Conservation (phyloP, 2,329 filamentous ascomycete genomes). For the Epichloe bromicola region DNA sequence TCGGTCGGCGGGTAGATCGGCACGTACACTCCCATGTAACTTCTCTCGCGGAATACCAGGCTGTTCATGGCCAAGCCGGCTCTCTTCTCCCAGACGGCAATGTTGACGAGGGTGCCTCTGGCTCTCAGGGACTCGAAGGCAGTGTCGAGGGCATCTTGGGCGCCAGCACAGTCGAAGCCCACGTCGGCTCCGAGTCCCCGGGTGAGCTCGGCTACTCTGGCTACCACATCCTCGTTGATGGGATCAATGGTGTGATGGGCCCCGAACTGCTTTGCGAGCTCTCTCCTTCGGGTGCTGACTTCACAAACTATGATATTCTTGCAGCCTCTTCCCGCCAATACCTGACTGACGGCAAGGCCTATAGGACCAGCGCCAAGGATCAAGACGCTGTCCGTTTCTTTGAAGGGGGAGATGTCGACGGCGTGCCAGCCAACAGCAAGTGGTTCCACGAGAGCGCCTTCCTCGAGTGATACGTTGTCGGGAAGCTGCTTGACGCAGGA, state of each 20-base stretch:
- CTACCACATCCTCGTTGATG: slow-evolving; percentile 31
- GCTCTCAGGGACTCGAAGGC: slow-evolving; percentile 36
- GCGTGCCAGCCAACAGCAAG: slow-evolving; percentile 33
- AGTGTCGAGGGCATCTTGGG: slow-evolving; percentile 32
- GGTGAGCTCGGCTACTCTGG: slow-evolving; percentile 31
- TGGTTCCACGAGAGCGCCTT: slow-evolving; percentile 40
- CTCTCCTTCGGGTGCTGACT: slow-evolving; percentile 25
- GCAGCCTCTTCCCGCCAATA: slow-evolving; percentile 32
- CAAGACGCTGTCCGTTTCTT: slow-evolving; percentile 28
- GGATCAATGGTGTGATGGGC: slow-evolving; percentile 31
- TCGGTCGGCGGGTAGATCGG: background rate
- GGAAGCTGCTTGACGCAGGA: slow-evolving; percentile 37
- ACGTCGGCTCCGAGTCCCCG: slow-evolving; percentile 39
- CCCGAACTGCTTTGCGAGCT: slow-evolving; percentile 30
- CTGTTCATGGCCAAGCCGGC: slow-evolving; percentile 10
- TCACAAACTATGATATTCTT: slow-evolving; percentile 34
- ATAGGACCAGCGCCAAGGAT: slow-evolving; percentile 39
- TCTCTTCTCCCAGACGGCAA: slow-evolving; percentile 50
- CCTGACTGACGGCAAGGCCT: slow-evolving; percentile 32
- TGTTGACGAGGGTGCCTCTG: slow-evolving; percentile 46
- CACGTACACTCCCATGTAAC: slow-evolving; percentile 13
- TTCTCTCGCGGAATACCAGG: slow-evolving; percentile 11
- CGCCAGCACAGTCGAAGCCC: slow-evolving; percentile 49
- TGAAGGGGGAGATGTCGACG: slow-evolving; percentile 29
- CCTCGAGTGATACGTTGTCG: slow-evolving; percentile 33